Conservation (phyloP, 345 rosid species). For the Murraya paniculata region DNA sequence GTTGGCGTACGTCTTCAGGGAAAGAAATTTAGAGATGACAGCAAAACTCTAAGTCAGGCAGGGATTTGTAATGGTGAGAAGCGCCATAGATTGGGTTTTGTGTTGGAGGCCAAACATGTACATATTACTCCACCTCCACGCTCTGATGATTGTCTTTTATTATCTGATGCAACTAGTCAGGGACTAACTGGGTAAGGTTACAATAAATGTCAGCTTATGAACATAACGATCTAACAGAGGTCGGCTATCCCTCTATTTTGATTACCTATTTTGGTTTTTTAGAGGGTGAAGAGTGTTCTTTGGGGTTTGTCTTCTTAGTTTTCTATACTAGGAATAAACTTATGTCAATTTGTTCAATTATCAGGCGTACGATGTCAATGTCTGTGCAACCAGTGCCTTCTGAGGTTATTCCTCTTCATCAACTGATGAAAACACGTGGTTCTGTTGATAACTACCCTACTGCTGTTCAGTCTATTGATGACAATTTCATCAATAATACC, state of each 20-base stretch:
- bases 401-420: conserved; percentile 6
- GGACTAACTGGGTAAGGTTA: conserved; percentile 15
- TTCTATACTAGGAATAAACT: not conserved
- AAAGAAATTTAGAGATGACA: conserved; percentile 35
- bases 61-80: conserved; percentile 27
- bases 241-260: not conserved
- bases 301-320: not conserved
- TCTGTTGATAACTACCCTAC: conserved; percentile 7
- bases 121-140: conserved; percentile 2
- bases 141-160: not conserved
- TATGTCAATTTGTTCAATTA: not conserved
- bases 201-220: not conserved
- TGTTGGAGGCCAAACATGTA: conserved; percentile 20
- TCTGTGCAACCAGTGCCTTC: conserved; percentile 8
- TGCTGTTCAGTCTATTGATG: conserved; percentile 6
- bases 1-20: conserved; percentile 31
- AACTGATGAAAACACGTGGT: not conserved
- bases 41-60: conserved; percentile 32
- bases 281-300: not conserved
- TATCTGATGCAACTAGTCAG: not conserved
- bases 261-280: not conserved
- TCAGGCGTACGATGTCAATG: conserved; percentile 18
- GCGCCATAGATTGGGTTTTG: conserved; percentile 21
- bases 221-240: not conserved
- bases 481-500: not conserved